Evolutionary conservation across 2,329 filamentous ascomycete species (phyloP).

Genomic region (Dendrostoma leiphaemia): DNA sequence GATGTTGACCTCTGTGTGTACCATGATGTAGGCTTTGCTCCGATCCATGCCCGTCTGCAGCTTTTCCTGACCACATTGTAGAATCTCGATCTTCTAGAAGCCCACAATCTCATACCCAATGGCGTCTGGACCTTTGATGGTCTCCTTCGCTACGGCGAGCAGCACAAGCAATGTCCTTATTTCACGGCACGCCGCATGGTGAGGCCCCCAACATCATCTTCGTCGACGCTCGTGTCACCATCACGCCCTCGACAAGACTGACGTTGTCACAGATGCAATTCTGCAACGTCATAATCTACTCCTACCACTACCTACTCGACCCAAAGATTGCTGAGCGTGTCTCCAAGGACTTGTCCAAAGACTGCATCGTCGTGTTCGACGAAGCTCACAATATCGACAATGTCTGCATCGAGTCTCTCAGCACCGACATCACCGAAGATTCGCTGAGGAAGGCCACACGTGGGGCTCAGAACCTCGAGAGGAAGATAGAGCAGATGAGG

Average conservation of each 20-base stretch:
- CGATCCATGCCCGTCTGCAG: background rate
- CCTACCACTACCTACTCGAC: slow-evolving; percentile 96
- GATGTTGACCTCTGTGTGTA: slow-evolving; percentile 93
- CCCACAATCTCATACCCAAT: slow-evolving; percentile 89
- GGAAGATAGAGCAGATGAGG: slow-evolving; percentile 91
- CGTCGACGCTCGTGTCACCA: background rate
- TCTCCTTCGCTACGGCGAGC: slow-evolving; percentile 83
- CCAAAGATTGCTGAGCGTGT: slow-evolving; percentile 97
- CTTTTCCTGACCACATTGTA: slow-evolving; percentile 30
- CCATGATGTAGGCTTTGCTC: slow-evolving; percentile 69
- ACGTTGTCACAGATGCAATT: slow-evolving; percentile 74
- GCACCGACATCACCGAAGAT: slow-evolving; percentile 95
- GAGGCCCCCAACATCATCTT: slow-evolving; percentile 30
- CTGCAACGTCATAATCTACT: slow-evolving; percentile 99
- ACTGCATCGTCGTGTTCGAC: slow-evolving; percentile 98
- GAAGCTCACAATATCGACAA: slow-evolving; percentile 99
- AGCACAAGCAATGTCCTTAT: slow-evolving; percentile 96
- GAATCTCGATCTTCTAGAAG: slow-evolving; percentile 92
- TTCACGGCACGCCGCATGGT: slow-evolving; percentile 95
- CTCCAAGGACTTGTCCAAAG: slow-evolving; percentile 92
- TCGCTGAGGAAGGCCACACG: slow-evolving; percentile 86
- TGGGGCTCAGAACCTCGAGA: slow-evolving; percentile 87
- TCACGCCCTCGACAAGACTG: slow-evolving; percentile 15
- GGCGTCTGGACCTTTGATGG: slow-evolving; percentile 95
- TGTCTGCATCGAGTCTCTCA: slow-evolving; percentile 95